Conservation (phyloP, 108 stramenopile genomes). For the Cyclotella choctawhatcheeana region DNA sequence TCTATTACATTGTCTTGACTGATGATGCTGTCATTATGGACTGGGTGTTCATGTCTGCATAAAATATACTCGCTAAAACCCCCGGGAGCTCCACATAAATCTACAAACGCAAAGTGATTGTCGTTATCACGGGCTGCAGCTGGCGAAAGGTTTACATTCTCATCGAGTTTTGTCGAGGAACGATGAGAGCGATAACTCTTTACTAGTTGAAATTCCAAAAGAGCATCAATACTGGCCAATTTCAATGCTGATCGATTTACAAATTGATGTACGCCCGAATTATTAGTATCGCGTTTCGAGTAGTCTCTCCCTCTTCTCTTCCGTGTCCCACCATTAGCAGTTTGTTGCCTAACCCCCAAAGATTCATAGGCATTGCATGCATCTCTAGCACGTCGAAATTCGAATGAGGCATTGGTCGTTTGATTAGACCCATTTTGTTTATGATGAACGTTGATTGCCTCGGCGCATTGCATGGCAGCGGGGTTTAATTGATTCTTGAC, state of each 20-base stretch:
- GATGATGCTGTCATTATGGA: background rate
- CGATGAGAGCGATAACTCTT: no score
- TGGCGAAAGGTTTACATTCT: background rate
- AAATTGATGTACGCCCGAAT: slow-evolving; percentile 29
- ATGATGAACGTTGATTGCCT: slow-evolving; percentile 18
- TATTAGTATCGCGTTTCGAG: slow-evolving; percentile 48
- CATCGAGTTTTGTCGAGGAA: background rate
- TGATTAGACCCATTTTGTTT: slow-evolving; percentile 9
- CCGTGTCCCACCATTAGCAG: background rate
- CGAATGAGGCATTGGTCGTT: slow-evolving; percentile 26
- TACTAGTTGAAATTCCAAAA: slow-evolving; percentile 66
- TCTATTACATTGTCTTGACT: background rate
- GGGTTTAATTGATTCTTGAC: slow-evolving; percentile 67
- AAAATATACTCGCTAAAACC: slow-evolving; percentile 91
- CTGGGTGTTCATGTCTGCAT: slow-evolving; percentile 55
- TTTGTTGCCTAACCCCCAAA: slow-evolving; percentile 48
- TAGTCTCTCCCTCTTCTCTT: slow-evolving; percentile 47
- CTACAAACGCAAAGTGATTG: slow-evolving; percentile 72
- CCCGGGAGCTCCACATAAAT: slow-evolving; percentile 89
- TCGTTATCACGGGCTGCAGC: background rate
- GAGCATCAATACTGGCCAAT: slow-evolving; percentile 81
- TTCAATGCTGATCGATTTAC: slow-evolving; percentile 85
- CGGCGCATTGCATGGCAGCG: slow-evolving; percentile 55
- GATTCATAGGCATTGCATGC: slow-evolving; percentile 77
- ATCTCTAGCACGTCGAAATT: slow-evolving; percentile 68